These are phyloP conservation scores for Strobilomyces echinocephalus DNA, from an alignment of 768 basidiomycete species.

Conservation along the genomic window DNA sequence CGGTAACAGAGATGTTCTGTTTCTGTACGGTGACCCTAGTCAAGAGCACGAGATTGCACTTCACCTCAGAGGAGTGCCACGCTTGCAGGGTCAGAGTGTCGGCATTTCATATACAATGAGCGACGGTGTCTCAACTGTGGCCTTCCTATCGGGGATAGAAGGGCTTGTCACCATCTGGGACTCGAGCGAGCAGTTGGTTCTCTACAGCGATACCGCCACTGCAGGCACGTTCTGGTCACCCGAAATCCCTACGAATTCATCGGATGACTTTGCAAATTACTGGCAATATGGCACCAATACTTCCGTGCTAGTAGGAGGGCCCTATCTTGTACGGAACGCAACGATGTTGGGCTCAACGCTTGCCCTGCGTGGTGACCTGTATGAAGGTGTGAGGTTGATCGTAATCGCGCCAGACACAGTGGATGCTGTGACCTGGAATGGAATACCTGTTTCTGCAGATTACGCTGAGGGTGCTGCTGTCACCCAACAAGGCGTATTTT, in stretches of 20 bases:
- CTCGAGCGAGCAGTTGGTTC: conserved; percentile 58
- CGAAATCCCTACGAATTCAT: conserved; percentile 40
- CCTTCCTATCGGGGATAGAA: conserved; percentile 50
- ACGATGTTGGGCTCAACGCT: conserved; percentile 46
- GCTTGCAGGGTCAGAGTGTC: conserved; percentile 27
- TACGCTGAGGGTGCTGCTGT: conserved; percentile 26
- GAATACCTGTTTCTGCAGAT: conserved; percentile 38
- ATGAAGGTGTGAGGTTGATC: conserved; percentile 51
- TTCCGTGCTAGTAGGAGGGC: conserved; percentile 61
- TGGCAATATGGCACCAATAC: conserved; percentile 73
- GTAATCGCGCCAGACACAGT: conserved; percentile 58
- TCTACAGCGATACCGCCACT: conserved; percentile 62
- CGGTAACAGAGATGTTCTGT: conserved; percentile 57
- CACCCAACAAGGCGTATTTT: conserved; percentile 42
- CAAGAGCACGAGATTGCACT: conserved; percentile 56
- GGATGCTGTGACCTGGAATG: conserved; percentile 69
- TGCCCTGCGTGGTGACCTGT: conserved; percentile 64
- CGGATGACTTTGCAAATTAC: conserved; percentile 49
- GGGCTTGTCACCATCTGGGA: conserved; percentile 65
- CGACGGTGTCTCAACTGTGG: conserved; percentile 40
- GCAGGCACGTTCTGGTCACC: conserved; percentile 78
- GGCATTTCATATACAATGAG: conserved; percentile 21
- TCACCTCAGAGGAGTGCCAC: conserved; percentile 43
- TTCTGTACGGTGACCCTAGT: conserved; percentile 52
- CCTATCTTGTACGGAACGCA: conserved; percentile 59